A percentile compares a stretch with the other conserved stretches of the same genome.
These are phyloP conservation scores for Fusarium piperis DNA, from an alignment of 2,329 filamentous ascomycete genomes.

Conservation along the genomic window DNA sequence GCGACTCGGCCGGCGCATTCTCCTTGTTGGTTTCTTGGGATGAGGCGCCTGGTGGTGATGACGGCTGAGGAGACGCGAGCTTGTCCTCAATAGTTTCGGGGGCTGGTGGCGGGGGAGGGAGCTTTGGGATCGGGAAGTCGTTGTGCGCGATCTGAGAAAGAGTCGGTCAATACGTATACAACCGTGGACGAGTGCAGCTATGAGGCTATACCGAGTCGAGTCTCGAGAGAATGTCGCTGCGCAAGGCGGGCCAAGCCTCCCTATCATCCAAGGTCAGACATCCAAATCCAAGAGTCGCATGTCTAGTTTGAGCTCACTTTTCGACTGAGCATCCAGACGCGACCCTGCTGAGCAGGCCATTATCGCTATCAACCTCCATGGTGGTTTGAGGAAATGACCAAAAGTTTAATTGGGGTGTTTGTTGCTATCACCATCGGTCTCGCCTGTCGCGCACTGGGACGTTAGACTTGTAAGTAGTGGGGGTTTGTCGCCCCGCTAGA, in stretches of 20 bases:
- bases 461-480: constrained; percentile 45
- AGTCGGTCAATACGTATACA: constrained; percentile 2
- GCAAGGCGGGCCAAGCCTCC: constrained; percentile 73
- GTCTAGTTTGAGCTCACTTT: constrained; percentile 55
- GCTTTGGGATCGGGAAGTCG: constrained; percentile 77
- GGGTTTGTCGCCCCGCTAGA: constrained; percentile 37
- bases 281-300: constrained; percentile 14
- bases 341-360: constrained; percentile 58
- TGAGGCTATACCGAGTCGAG: constrained; percentile 66
- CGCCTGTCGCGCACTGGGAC: constrained; percentile 19
- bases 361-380: constrained; percentile 67
- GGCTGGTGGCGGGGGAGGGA: constrained; percentile 57
- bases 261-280: constrained; percentile 54
- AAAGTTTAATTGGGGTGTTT: not conserved
- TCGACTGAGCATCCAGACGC: constrained; percentile 64
- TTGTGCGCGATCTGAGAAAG: constrained; percentile 48
- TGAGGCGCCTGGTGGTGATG: constrained; percentile 53
- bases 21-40: constrained; percentile 75
- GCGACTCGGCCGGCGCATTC: constrained; percentile 62
- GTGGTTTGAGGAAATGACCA: not conserved
- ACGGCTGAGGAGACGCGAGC: constrained; percentile 54
- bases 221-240: constrained; percentile 71
- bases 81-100: constrained; percentile 53
- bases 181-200: not conserved
- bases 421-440: not conserved